Evolutionary conservation across 2,329 filamentous ascomycete species (phyloP).

Genomic region (Xylariaceae sp.): DNA sequence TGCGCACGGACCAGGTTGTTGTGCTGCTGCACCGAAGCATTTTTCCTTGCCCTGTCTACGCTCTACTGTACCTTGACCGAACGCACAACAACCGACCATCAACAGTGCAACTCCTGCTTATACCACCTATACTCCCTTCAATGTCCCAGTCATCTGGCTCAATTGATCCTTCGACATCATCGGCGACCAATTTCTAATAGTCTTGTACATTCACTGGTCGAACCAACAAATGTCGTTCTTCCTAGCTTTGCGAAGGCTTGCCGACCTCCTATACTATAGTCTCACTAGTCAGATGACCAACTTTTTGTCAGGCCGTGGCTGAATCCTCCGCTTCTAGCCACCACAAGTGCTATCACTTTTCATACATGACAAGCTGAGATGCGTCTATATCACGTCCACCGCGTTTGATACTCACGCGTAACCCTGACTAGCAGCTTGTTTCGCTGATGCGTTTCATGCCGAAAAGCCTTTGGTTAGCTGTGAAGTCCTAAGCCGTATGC

Average conservation of each 20-base stretch:
- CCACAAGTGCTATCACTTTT: not conserved
- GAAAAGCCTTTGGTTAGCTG: not conserved
- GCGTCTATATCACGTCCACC: too few species aligned
- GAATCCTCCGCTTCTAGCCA: conserved; percentile 7
- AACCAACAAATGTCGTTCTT: too few species aligned
- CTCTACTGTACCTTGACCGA: too few species aligned
- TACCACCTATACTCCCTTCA: not conserved
- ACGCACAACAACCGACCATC: not conserved
- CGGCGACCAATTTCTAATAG: not conserved
- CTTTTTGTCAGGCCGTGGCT: not conserved
- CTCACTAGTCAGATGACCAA: not conserved
- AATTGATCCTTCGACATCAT: conserved; percentile 4
- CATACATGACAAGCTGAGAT: too few species aligned
- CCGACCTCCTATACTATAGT: not conserved
- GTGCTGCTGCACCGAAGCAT: too few species aligned
- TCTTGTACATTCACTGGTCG: conserved; percentile 5
- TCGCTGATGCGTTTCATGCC: conserved; percentile 5
- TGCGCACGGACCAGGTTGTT: conserved; percentile 10
- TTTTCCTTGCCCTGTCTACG: too few species aligned
- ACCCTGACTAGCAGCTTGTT: not conserved
- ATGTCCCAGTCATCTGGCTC: conserved; percentile 16
- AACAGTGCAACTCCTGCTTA: not conserved
- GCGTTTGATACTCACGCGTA: not conserved
- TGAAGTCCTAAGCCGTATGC: not conserved
- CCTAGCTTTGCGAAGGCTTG: not conserved